Evolutionary conservation across 129 eudicot genomes (phyloP).

Genomic region (Erigeron canadensis): DNA sequence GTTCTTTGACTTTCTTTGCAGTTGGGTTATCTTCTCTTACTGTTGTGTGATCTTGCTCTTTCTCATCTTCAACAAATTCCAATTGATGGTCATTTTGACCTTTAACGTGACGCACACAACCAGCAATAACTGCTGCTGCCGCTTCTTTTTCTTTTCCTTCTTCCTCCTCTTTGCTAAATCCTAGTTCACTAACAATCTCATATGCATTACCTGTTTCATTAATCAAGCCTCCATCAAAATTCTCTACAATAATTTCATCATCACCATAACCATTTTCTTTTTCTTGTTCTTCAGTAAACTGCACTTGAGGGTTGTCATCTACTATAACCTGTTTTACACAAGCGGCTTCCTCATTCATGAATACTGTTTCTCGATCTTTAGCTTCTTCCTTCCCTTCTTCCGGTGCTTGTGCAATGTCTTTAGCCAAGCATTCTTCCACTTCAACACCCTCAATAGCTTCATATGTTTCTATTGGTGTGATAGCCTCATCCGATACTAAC

Average conservation of each 20-base stretch:
- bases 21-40: not conserved
- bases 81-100: constrained; percentile 11
- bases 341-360: constrained; percentile 7
- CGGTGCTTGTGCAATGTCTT: not conserved
- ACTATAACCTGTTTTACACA: not conserved
- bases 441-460: constrained; percentile 9
- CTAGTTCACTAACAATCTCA: constrained; percentile 5
- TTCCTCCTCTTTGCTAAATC: not conserved
- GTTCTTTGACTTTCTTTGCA: constrained; percentile 7
- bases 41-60: not conserved
- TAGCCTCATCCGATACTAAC: not conserved
- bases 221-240: constrained; percentile 14
- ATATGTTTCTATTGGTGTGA: not conserved
- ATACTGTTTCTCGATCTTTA: constrained; percentile 14
- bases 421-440: not conserved
- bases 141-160: too few species aligned
- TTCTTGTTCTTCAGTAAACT: constrained; percentile 20
- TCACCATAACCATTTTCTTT: not conserved
- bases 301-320: constrained; percentile 6
- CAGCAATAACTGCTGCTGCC: constrained; percentile 3
- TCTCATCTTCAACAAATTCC: not conserved
- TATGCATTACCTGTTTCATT: constrained; percentile 3
- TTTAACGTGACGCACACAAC: not conserved
- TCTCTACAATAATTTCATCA: constrained; percentile 6
- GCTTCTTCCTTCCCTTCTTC: not conserved